Evolutionary conservation across 2,329 filamentous ascomycete species (phyloP), one percentile per base, ranked within the genome.

Genomic region (Cladosporium cucumerinum): DNA sequence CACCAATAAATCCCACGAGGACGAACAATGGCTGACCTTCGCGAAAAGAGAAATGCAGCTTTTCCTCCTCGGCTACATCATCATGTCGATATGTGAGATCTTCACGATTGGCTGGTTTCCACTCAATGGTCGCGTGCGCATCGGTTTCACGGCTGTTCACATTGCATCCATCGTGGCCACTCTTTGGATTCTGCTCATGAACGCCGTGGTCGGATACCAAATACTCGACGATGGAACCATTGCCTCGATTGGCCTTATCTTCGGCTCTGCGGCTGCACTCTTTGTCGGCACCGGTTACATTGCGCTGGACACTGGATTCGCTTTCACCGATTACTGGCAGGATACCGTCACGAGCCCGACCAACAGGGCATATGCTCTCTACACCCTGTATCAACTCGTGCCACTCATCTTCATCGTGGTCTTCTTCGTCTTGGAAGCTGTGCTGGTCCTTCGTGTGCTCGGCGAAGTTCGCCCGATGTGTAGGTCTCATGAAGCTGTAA

Each of bases 251-350:
- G 89, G 86, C 6, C 83, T 98, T 4, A 87, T 96, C 61, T 68
- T 89, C 59, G 80, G 81, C 49, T 97, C 94, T 16, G 89, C 90
- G 0, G 78, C 82, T 12, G 80, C 86, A 16, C 81, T 98, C 63
- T 91, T 98, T 73, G 82, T 98, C 67, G 95, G 95, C 65, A 96
- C 93, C 1, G 94, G 93, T 36, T 99, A 97, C 77, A 96, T 99
- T 74, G 91, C 93, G 14, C 88, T 99, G 67, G 95, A 99, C 76
- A 98, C 94, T 0, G 94, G 90, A 18, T 93, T 92, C 76, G 81
- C 83, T 69, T 98, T 91, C 88, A 97, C 94, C 0, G 85, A 85
- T 54, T 89, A 88, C 75, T 99, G 92, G 82, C 78, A 89, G 67
- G 79, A 80, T 34, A 79, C 77, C 1, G 72, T 82, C 66, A 80